phyloP scores from a whole-genome alignment of 306 rosid species.

The Luffa acutangula region DNA sequence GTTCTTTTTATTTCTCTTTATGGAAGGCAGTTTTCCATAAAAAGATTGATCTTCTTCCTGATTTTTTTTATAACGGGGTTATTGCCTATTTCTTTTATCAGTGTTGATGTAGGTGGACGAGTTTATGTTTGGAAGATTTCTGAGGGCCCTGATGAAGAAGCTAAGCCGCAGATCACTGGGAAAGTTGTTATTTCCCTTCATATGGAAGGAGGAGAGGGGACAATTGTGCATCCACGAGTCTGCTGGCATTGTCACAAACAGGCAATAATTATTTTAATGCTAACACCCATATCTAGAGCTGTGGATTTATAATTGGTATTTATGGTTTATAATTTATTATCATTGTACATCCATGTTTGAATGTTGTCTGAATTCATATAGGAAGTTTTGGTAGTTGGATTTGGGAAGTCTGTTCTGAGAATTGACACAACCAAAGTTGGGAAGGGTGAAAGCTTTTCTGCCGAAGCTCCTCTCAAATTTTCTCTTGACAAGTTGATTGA shows the following conservation, averaged over 20 bases:
- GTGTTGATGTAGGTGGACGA: slow-evolving; percentile 85
- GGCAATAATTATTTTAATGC: slow-evolving; percentile 29
- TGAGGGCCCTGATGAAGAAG: slow-evolving; percentile 94
- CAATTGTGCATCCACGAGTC: slow-evolving; percentile 71
- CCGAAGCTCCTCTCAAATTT: slow-evolving; percentile 72
- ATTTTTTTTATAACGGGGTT: slow-evolving; percentile 2
- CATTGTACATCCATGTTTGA: not conserved
- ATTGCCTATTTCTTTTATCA: slow-evolving; percentile 31
- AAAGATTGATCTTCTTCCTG: not conserved
- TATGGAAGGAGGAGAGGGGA: slow-evolving; percentile 67
- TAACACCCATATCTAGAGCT: not conserved
- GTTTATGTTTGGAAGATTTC: slow-evolving; percentile 89
- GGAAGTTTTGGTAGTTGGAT: slow-evolving; percentile 93
- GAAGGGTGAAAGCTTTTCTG: slow-evolving; percentile 52
- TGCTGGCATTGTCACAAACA: slow-evolving; percentile 99
- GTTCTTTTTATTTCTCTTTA: not conserved
- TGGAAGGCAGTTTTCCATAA: not conserved
- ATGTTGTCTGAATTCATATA: slow-evolving; percentile 22
- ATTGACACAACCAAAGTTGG: slow-evolving; percentile 92
- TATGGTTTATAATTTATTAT: not conserved
- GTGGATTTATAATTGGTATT: not conserved
- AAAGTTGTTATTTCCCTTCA: slow-evolving; percentile 67
- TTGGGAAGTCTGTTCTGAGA: slow-evolving; percentile 69
- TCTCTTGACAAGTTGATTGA: slow-evolving; percentile 78
- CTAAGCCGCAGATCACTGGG: slow-evolving; percentile 78